phyloP scores from a whole-genome alignment of 768 basidiomycete genomes.

The Amanita exitialis region DNA sequence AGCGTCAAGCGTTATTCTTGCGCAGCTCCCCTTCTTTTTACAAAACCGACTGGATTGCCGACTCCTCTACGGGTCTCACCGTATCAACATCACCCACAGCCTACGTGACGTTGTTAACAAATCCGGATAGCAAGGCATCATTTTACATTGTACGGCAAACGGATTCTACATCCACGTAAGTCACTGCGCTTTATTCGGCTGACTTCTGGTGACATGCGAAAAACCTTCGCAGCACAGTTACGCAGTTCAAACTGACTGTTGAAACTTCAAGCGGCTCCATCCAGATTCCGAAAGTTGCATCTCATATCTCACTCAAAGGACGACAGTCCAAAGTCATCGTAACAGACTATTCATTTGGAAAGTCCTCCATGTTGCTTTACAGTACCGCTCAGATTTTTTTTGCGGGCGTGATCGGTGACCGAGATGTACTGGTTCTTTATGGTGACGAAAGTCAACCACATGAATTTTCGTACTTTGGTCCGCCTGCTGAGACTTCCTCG shows the following conservation, averaged over 20 bases:
- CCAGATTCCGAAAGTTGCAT: constrained; percentile 44
- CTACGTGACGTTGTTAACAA: constrained; percentile 54
- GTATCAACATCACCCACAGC: constrained; percentile 32
- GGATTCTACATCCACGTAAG: constrained; percentile 59
- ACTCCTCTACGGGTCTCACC: constrained; percentile 39
- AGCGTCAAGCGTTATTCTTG: constrained; percentile 68
- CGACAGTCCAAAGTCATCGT: constrained; percentile 68
- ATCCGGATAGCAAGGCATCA: constrained; percentile 53
- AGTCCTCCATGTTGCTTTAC: constrained; percentile 44
- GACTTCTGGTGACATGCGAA: neutral
- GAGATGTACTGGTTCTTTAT: constrained; percentile 57
- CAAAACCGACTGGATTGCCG: constrained; percentile 68
- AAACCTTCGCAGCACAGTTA: constrained; percentile 26
- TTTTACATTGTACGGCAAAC: constrained; percentile 67
- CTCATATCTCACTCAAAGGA: constrained; percentile 50
- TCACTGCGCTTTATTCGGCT: neutral
- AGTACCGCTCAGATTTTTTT: constrained; percentile 70
- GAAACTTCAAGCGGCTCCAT: constrained; percentile 41
- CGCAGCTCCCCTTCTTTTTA: constrained; percentile 72
- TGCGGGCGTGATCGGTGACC: constrained; percentile 46
- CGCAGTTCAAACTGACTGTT: constrained; percentile 51
- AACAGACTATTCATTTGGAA: constrained; percentile 64
- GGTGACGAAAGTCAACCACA: constrained; percentile 47
- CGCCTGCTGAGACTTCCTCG: constrained; percentile 10
- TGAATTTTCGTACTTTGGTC: constrained; percentile 23